phyloP scores from a whole-genome alignment of 192 early-diverging fungal genomes.

The Linnemannia zychae region DNA sequence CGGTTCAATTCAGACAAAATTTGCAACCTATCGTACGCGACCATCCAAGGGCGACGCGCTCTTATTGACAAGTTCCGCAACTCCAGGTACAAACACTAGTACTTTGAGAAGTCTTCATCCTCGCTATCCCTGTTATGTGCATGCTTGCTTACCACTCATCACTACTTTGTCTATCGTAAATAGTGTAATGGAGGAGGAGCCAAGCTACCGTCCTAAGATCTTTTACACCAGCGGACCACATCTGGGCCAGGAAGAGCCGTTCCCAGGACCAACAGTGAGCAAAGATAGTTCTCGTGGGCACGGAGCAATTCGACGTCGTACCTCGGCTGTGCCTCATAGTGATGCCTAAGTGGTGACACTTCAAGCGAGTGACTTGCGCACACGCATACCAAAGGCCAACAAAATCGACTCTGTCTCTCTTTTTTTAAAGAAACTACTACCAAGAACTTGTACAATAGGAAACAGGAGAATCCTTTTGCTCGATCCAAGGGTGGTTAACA shows the following conservation, averaged over 20 bases:
- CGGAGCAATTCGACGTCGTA: not conserved
- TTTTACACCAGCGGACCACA: conserved; percentile 74
- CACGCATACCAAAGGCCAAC: too few species aligned
- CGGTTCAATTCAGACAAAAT: conserved; percentile 87
- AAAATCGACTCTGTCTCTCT: too few species aligned
- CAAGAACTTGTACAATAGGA: too few species aligned
- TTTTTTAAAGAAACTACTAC: too few species aligned
- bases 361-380: not conserved
- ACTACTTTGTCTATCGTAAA: not conserved
- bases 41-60: conserved; percentile 78
- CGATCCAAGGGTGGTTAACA: not conserved
- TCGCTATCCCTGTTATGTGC: not conserved
- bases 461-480: not conserved
- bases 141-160: not conserved
- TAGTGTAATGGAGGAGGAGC: conserved; percentile 85
- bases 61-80: conserved; percentile 87
- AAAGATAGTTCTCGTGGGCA: conserved; percentile 6
- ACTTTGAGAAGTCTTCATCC: too few species aligned
- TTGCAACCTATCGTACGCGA: conserved; percentile 82
- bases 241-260: conserved; percentile 72
- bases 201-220: conserved; percentile 81
- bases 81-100: conserved; percentile 67
- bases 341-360: not conserved
- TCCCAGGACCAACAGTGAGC: conserved; percentile 66
- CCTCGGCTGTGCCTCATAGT: not conserved